Percentiles rank a stretch among this genome's conserved stretches.
phyloP scores from a whole-genome alignment of 2,329 filamentous ascomycete genomes.

The Trichoderma sp. region DNA sequence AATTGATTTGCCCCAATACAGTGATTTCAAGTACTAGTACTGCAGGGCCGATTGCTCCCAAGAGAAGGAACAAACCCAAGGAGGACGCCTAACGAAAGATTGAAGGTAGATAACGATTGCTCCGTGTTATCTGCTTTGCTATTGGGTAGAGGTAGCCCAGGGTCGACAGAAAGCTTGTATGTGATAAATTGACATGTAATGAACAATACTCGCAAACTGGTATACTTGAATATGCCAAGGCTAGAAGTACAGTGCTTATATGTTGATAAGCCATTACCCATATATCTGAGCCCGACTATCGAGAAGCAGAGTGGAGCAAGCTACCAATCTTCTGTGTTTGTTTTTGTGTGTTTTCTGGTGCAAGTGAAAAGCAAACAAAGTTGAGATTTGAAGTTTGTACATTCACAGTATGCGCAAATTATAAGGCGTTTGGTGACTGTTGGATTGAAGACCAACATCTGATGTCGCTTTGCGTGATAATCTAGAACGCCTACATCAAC shows the following conservation, averaged over 20 bases:
- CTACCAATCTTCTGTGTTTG: background rate
- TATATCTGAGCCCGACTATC: background rate
- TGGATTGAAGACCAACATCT: background rate
- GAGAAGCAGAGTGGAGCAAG: background rate
- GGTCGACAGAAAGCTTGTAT: background rate
- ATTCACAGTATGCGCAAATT: background rate
- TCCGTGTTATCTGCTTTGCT: background rate
- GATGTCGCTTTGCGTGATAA: background rate
- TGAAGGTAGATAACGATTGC: no score
- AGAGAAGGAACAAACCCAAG: background rate
- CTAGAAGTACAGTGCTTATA: background rate
- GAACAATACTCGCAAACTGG: no score
- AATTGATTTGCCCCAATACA: background rate
- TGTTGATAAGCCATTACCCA: background rate
- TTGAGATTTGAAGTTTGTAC: background rate
- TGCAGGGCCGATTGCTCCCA: background rate
- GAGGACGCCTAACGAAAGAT: background rate
- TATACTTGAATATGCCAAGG: background rate
- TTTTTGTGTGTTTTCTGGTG: no score
- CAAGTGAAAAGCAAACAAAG: fast-evolving
- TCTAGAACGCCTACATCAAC: slow-evolving; percentile 6
- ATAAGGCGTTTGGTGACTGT: background rate
- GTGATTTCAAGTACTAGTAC: background rate
- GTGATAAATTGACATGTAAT: background rate
- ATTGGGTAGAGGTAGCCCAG: background rate